Evolutionary conservation across 139 green algal genomes (phyloP).

Genomic region (Coelastrella sp.): DNA sequence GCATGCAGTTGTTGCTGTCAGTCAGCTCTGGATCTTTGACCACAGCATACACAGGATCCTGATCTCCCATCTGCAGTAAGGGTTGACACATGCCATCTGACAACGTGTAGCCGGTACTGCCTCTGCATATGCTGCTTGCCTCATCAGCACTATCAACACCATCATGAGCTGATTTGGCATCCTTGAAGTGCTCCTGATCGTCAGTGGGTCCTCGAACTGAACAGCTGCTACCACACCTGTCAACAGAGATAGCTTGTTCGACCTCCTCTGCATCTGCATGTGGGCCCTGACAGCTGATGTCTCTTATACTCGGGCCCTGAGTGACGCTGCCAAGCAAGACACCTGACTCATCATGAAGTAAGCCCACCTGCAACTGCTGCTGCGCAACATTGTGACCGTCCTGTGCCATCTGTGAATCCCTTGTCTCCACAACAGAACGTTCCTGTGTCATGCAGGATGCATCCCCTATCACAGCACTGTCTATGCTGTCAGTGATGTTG

Average conservation of each 20-base stretch:
- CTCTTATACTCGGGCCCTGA: neutral
- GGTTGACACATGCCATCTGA: too few species aligned
- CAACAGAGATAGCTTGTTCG: neutral
- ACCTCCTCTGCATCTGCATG: neutral
- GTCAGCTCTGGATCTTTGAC: neutral
- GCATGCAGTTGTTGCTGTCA: constrained; percentile 18
- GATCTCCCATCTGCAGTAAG: neutral
- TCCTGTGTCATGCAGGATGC: neutral
- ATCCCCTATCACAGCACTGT: neutral
- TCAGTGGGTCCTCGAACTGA: neutral
- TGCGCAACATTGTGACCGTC: too few species aligned
- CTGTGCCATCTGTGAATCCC: too few species aligned
- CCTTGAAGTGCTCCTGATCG: neutral
- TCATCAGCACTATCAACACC: neutral
- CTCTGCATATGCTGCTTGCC: neutral
- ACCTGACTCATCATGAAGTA: constrained; percentile 4
- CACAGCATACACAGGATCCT: neutral
- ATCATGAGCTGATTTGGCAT: neutral
- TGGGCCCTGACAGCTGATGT: neutral
- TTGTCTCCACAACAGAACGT: too few species aligned
- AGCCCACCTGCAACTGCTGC: neutral
- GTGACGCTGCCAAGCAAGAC: neutral
- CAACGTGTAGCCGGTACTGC: neutral
- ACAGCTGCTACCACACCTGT: constrained; percentile 27
- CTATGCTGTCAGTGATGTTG: constrained; percentile 8